Evolutionary conservation across 306 rosid genomes (phyloP), one percentile per base, ranked within the genome.

Genomic region (Rubus idaeus): DNA sequence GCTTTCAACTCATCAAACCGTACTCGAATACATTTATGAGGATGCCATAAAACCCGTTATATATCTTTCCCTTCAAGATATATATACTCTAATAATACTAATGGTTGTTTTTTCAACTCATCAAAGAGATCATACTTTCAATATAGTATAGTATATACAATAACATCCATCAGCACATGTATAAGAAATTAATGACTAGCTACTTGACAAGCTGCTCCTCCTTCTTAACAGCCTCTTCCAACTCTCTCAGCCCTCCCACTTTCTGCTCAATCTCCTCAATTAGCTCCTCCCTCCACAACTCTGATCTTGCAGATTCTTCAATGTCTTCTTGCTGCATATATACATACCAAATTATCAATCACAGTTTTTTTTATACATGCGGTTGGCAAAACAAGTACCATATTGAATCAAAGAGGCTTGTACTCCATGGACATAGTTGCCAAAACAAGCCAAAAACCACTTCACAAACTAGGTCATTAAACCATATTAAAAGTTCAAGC

Each of bases 211-310:
- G 68, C 76, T 85, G 26, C 83, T 73, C 77, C 50, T 92, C 89
- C 68, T 92, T 86, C 80, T 84, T 92, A 46, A 80, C 84, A 53
- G 90, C 93, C 75, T 92, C 96, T 83, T 92, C 97, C 74, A 92
- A 79, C 70, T 92, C 97, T 73, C 81, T 80, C 68, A 92, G 83
- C 37, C 93, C 93, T 84, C 95, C 97, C 70, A 88, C 96, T 84
- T 87, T 92, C 75, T 86, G 92, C 70, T 92, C 97, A 66, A 92
- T 92, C 86, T 90, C 97, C 87, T 92, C 97, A 63, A 92, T 88
- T 78, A 92, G 82, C 83, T 92, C 97, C 83, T 92, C 97, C 3
- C 91, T 77, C 96, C 92, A 90, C 26, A 92, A 57, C 62, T 90
- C 92, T 78, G 93, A 88, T 75, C 97, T 89, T 1, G 96, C 92